phyloP scores from a whole-genome alignment of 163 green algal species.

The Prototheca cutis region DNA sequence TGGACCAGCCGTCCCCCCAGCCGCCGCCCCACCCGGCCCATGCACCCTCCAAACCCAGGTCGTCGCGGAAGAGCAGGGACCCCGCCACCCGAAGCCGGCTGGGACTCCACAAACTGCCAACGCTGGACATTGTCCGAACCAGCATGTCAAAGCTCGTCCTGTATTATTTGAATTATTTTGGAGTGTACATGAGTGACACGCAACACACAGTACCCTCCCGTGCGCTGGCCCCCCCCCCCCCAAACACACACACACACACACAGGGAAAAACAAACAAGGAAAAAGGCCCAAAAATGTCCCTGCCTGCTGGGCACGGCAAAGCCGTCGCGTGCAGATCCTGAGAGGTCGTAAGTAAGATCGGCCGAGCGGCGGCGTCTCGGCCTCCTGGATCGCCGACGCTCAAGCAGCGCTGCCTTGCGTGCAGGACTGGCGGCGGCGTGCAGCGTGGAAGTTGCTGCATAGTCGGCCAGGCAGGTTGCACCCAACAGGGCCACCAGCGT shows the following conservation, averaged over 20 bases:
- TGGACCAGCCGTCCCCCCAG: neutral
- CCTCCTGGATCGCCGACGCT: neutral
- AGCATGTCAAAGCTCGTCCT: constrained; percentile 6
- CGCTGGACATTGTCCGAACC: constrained; percentile 14
- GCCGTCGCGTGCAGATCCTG: neutral
- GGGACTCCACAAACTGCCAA: constrained; percentile 14
- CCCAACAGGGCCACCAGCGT: constrained; percentile 66
- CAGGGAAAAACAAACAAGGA: neutral
- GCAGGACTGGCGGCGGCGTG: constrained; percentile 23
- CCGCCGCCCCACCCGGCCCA: neutral
- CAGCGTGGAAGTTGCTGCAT: constrained; percentile 27
- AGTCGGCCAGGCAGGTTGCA: constrained; percentile 41
- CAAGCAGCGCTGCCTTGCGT: constrained; percentile 10
- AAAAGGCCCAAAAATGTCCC: neutral
- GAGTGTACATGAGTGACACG: too few species aligned
- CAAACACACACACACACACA: too few species aligned
- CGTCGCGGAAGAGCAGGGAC: constrained; percentile 18
- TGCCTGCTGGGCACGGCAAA: neutral
- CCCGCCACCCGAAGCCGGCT: constrained; percentile 5
- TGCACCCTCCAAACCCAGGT: constrained; percentile 12
- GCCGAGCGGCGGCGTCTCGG: constrained; percentile 29
- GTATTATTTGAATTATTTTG: neutral
- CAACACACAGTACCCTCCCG: too few species aligned
- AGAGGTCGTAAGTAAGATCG: constrained; percentile 12
- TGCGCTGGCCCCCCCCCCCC: neutral